Percentiles rank a stretch among this genome's conserved stretches.
Evolutionary conservation across 2,329 filamentous ascomycete species (phyloP).

Genomic region (Arachnopeziza araneosa): DNA sequence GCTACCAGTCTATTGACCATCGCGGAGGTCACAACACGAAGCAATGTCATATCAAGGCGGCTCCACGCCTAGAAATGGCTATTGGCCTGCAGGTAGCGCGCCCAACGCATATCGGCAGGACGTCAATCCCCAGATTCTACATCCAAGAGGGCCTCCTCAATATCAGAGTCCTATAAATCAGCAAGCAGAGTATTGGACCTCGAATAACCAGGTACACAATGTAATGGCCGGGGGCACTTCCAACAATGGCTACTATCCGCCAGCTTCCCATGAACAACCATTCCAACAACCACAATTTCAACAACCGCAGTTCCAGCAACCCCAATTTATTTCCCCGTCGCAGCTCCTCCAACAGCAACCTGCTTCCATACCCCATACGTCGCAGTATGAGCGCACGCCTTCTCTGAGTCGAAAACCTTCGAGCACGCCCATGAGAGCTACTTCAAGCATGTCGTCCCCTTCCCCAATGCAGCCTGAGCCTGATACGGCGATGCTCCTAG

Average conservation of each 20-base stretch:
- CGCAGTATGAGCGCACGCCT: constrained; percentile 9
- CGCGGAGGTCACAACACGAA: not conserved
- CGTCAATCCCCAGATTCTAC: not conserved
- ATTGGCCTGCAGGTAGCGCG: constrained; percentile 20
- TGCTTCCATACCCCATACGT: constrained; percentile 3
- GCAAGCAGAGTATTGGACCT: constrained; percentile 11
- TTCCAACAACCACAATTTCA: constrained; percentile 8
- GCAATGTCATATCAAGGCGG: constrained; percentile 27
- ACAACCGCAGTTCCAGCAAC: constrained; percentile 3
- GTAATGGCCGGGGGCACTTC: constrained; percentile 10
- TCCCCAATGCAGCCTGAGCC: constrained; percentile 6
- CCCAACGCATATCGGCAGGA: constrained; percentile 11
- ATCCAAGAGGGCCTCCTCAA: constrained; percentile 8
- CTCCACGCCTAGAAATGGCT: constrained; percentile 19
- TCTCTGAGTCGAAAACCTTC: not conserved
- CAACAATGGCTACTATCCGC: constrained; percentile 2
- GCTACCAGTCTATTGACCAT: not conserved
- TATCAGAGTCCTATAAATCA: constrained; percentile 1
- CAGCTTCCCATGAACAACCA: constrained; percentile 6
- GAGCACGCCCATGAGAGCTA: not conserved
- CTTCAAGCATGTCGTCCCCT: constrained; percentile 7
- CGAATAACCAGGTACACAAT: constrained; percentile 15
- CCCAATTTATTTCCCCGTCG: constrained; percentile 25
- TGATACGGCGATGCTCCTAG: constrained; percentile 41
- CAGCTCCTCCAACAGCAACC: constrained; percentile 28